Evolutionary conservation across 2,329 filamentous ascomycete genomes (phyloP).

Genomic region (Fusarium sp.): DNA sequence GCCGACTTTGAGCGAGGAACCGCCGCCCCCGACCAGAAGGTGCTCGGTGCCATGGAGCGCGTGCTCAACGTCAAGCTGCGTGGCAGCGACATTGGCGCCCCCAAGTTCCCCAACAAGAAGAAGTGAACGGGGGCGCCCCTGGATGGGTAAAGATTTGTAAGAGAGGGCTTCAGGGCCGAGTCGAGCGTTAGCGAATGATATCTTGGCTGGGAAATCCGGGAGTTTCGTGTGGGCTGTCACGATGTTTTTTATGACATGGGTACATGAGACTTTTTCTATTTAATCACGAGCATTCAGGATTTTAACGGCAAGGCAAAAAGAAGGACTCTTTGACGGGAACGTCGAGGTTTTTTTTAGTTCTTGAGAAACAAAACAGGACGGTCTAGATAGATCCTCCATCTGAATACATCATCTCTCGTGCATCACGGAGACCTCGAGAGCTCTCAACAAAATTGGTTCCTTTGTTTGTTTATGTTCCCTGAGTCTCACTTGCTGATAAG

Average conservation of each 20-base stretch:
- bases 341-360: slow-evolving; percentile 6
- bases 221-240: slow-evolving; percentile 43
- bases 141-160: slow-evolving; percentile 31
- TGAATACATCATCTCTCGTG: slow-evolving; percentile 23
- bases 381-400: slow-evolving; percentile 3
- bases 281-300: slow-evolving; percentile 22
- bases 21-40: slow-evolving; percentile 84
- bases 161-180: slow-evolving; percentile 40
- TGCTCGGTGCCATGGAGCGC: slow-evolving; percentile 81
- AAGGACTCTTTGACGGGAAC: slow-evolving; percentile 19
- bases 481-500: neutral
- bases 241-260: slow-evolving; percentile 40
- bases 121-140: slow-evolving; percentile 45
- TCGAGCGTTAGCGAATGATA: slow-evolving; percentile 44
- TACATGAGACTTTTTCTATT: slow-evolving; percentile 37
- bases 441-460: neutral
- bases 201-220: slow-evolving; percentile 39
- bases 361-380: slow-evolving; percentile 15
- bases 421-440: slow-evolving; percentile 5
- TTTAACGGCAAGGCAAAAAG: slow-evolving; percentile 23
- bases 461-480: neutral
- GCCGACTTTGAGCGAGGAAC: slow-evolving; percentile 87
- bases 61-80: slow-evolving; percentile 89
- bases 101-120: slow-evolving; percentile 82
- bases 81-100: slow-evolving; percentile 84